Base-by-base conservation (phyloP, 192 early-diverging fungal species). In the Rhizoclosmatium globosum region DNA sequence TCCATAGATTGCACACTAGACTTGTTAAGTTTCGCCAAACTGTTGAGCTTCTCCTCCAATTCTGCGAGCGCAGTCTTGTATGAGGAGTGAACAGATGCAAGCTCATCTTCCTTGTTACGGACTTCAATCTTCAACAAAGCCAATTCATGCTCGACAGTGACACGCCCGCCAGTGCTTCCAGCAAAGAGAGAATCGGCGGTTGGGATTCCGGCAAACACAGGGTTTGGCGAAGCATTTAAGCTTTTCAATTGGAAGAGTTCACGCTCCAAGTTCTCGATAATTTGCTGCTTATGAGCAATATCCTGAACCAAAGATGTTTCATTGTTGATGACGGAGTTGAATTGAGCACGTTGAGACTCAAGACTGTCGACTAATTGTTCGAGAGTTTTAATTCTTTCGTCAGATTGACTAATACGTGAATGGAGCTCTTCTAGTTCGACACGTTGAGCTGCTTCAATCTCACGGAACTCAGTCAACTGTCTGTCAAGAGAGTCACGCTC, bases 1-100 rank as follows among this genome's bases (percentile, higher is more conserved):
- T 83, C 82, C 82, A 83, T 81, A 6, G 77, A 70, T 68, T 76
- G 66, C 4, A 76, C 72, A 48, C 71, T 76, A 11, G 77, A 70
- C 46, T 83, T 81, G 45, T 64, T 73, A 39, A 83, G 42, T 53
- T 77, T 71, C 21, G 57, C 62, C 39, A 59, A 81, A n/a, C 50
- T 70, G 43, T 70, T 65, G 4, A 80, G 7, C 64, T 83, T 83
- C 47, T 81, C 79, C 39, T 83, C 79, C 45, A 74, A 39, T 2
- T 67, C 79, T 4, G 70, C 48, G 41, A 83, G 15, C 9, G 59
- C 60, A 59, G 60, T 15, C 69, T 79, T 72, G 66, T 78, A 78
- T 11, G 61, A 71, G 6, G 21, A 13, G 38, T 80, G 79, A 23
- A 75, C 47, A 38, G 71, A 66, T 2, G 57, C 72, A 15, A 80